Evolutionary conservation across 768 basidiomycete genomes (phyloP).

Genomic region (Leucosporidium scottii): DNA sequence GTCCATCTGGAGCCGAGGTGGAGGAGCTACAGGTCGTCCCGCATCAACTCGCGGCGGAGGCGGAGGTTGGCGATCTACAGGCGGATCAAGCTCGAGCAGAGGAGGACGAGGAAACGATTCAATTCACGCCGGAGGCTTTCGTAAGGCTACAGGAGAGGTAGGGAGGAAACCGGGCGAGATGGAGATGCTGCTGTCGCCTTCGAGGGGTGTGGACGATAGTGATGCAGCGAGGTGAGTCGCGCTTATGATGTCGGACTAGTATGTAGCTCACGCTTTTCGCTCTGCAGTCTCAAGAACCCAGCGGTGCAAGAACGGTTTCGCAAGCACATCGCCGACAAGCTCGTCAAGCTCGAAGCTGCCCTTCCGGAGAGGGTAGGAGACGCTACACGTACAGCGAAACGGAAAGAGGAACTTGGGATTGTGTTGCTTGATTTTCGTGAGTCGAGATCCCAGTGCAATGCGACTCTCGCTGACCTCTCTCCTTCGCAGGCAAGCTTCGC

Average conservation of each 20-base stretch:
- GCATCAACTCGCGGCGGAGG: background rate
- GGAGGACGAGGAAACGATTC: background rate
- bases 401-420: conserved; percentile 21
- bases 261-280: background rate
- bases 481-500: conserved; percentile 22
- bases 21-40: background rate
- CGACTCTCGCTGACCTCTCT: background rate
- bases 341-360: background rate
- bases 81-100: background rate
- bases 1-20: background rate
- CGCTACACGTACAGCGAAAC: background rate
- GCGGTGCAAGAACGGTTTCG: conserved; percentile 21
- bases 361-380: conserved; percentile 4
- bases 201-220: conserved; percentile 18
- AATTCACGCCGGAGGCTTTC: conserved; percentile 2
- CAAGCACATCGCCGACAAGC: conserved; percentile 19
- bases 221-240: conserved; percentile 1
- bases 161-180: conserved; percentile 12
- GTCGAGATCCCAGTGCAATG: no score
- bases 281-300: conserved; percentile 10
- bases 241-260: background rate
- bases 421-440: conserved; percentile 29
- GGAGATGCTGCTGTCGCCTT: conserved; percentile 23
- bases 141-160: conserved; percentile 15
- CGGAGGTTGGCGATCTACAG: background rate